These are phyloP conservation scores for Arthroderma uncinatum DNA, from an alignment of 2,329 filamentous ascomycete species.

Conservation along the genomic window DNA sequence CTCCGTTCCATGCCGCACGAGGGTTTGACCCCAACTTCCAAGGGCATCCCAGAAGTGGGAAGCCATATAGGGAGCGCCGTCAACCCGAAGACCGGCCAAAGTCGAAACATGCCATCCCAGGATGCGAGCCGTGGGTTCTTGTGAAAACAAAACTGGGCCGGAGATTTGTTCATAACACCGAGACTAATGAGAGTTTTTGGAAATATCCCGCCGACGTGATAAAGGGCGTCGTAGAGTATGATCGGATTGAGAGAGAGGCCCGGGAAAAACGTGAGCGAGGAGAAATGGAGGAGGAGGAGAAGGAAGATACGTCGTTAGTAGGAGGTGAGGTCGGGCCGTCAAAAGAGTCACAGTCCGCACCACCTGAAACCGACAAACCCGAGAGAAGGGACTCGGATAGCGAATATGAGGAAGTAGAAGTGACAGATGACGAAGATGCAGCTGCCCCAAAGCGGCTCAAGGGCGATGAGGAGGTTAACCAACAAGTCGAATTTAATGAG, in stretches of 20 bases:
- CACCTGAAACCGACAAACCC: constrained; percentile 13
- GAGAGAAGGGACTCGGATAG: constrained; percentile 38
- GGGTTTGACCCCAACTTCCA: constrained; percentile 36
- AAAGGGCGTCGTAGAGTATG: constrained; percentile 59
- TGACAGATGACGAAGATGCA: constrained; percentile 49
- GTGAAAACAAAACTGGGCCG: constrained; percentile 87
- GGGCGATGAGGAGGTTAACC: constrained; percentile 40
- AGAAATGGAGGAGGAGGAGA: constrained; percentile 18
- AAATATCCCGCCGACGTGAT: constrained; percentile 81
- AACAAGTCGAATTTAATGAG: constrained; percentile 70
- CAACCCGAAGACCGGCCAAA: constrained; percentile 70
- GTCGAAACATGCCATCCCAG: constrained; percentile 66
- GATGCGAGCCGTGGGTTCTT: constrained; percentile 75
- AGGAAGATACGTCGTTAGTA: constrained; percentile 8
- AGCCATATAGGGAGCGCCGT: constrained; percentile 46
- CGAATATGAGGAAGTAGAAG: constrained; percentile 68
- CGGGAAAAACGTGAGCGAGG: constrained; percentile 44
- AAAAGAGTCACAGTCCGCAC: constrained; percentile 1
- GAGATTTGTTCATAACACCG: constrained; percentile 79
- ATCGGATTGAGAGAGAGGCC: constrained; percentile 58
- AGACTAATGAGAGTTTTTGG: constrained; percentile 86
- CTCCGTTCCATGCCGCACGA: constrained; percentile 25
- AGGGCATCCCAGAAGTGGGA: constrained; percentile 38
- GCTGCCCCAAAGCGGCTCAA: constrained; percentile 41
- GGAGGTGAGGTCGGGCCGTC: background rate